Evolutionary conservation across 192 early-diverging fungal genomes (phyloP), one percentile per base, ranked within the genome.

Genomic region (Coemansia sp.): DNA sequence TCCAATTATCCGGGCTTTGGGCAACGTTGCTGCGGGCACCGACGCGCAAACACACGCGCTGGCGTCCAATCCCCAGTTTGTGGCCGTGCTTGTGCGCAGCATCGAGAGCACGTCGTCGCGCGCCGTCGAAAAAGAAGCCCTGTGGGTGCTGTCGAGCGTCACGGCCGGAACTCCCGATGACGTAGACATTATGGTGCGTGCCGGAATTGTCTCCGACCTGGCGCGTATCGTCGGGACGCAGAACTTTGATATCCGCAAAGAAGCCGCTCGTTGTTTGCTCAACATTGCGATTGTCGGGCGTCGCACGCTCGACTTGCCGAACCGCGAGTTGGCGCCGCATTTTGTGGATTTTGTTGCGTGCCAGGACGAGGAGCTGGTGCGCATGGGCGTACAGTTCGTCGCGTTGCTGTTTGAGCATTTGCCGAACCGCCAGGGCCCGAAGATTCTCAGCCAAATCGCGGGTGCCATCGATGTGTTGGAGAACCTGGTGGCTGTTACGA

Each of bases 131-230:
- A 90, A 88, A 60, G 89, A 90, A 63, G 76, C 83, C 15, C 76
- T 90, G 40, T 88, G 89, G 87, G 83, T 88, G 4, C 67, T 90
- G 67, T 87, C 86, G 8, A 88, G 86, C 53, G 82, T 89, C 48
- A 89, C 89, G 0, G 86, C 88, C 4, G 55, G 38, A 20, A 53
- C 44, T 24, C 79, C 61, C 67, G 82, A 37, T 40, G 68, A 71
- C 24, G 66, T 88, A n/a, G 61, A 73, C 23, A 74, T 82, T 14
- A 74, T 88, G 26, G 78, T 87, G n/a, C 65, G 71, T 3, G 70
- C 83, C 3, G 82, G 82, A 23, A 66, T 81, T 9, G 74, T 87
- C 5, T 67, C 85, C 0, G 71, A 83, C 26, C 62, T 90, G 24
- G 78, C 82, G 31, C 66, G 78, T 14, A 84, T 90, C 51, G 78